phyloP scores from a whole-genome alignment of 108 stramenopile species.

The Nitzschia inconspicua region DNA sequence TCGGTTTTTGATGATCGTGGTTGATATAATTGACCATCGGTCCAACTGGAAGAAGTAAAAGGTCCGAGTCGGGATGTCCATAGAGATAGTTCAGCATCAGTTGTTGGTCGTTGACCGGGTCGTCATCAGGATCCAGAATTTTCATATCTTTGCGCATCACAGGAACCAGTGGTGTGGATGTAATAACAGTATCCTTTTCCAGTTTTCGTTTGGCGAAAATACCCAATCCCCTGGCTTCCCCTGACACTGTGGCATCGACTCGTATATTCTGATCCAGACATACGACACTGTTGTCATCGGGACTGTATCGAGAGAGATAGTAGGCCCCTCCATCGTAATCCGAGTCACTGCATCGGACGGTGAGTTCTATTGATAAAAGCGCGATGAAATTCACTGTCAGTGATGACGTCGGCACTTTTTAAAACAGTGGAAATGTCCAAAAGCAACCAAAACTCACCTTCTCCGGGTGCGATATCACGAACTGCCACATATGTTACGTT shows the following conservation, averaged over 20 bases:
- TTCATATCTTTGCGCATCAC: conserved; percentile 32
- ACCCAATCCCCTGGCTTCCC: conserved; percentile 4
- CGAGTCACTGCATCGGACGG: conserved; percentile 35
- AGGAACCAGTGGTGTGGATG: conserved; percentile 41
- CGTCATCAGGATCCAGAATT: background rate
- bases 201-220: conserved; percentile 30
- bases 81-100: conserved; percentile 59
- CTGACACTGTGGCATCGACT: background rate
- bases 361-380: conserved; percentile 27
- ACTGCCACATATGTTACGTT: conserved; percentile 35
- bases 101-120: conserved; percentile 15
- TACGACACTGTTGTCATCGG: conserved; percentile 19
- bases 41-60: conserved; percentile 47
- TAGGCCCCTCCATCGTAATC: conserved; percentile 29
- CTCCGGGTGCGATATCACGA: conserved; percentile 53
- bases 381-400: no score
- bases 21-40: conserved; percentile 27
- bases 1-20: conserved; percentile 6
- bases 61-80: conserved; percentile 51
- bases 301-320: conserved; percentile 3
- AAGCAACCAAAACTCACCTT: no score
- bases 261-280: conserved; percentile 28
- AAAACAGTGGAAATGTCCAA: no score
- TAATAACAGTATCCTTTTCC: conserved; percentile 13
- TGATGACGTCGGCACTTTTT: no score